A percentile compares a stretch with the other conserved stretches of the same genome.
phyloP scores from a whole-genome alignment of 2,329 filamentous ascomycete species.

The Fusarium clavum region DNA sequence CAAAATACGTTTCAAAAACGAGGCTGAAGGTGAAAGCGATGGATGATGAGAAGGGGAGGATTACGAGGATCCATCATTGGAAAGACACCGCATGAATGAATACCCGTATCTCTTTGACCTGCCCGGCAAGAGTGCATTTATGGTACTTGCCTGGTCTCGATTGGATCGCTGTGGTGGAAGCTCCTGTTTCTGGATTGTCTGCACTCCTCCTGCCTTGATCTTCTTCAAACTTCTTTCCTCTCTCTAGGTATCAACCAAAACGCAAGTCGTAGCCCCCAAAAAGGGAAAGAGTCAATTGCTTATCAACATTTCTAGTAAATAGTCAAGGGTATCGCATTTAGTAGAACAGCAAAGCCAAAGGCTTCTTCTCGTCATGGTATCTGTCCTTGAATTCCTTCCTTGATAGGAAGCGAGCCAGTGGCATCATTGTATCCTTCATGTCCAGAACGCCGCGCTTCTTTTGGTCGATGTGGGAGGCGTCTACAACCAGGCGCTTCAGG shows the following conservation, averaged over 20 bases:
- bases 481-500: constrained; percentile 84
- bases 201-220: too few species aligned
- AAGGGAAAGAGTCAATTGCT: background rate
- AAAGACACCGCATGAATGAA: background rate
- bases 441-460: constrained; percentile 96
- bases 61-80: background rate
- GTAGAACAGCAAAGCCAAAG: constrained; percentile 74
- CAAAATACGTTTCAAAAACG: constrained; percentile 41
- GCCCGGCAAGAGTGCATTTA: too few species aligned
- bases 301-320: constrained; percentile 9
- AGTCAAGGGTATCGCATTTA: constrained; percentile 53
- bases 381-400: constrained; percentile 76
- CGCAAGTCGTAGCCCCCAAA: background rate
- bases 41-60: constrained; percentile 17
- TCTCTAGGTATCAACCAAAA: too few species aligned
- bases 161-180: too few species aligned
- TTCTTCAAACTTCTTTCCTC: too few species aligned
- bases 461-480: constrained; percentile 91
- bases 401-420: constrained; percentile 79
- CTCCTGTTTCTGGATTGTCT: too few species aligned
- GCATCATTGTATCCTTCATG: constrained; percentile 92
- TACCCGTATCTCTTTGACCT: too few species aligned
- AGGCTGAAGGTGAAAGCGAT: constrained; percentile 41
- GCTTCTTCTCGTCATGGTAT: constrained; percentile 70
- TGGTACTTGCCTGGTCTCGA: too few species aligned